Conservation (phyloP, 805 yeast genomes). For the Clavispora phyllophila region DNA sequence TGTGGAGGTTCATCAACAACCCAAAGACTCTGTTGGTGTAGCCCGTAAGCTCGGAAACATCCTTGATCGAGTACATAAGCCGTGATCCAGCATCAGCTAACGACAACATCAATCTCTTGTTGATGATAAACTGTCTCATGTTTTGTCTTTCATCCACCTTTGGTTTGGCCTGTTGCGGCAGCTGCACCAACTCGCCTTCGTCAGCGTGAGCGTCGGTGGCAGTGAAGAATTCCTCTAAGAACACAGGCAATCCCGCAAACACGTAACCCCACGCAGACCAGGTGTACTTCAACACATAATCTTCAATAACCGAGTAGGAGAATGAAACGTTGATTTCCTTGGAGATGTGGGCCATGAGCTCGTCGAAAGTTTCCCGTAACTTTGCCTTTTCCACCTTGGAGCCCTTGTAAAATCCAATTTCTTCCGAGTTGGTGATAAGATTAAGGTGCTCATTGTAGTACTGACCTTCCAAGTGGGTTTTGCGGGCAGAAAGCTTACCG, state of each 20-base stretch:
- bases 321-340: slow-evolving; percentile 56
- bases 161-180: slow-evolving; percentile 5
- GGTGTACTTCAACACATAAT: slow-evolving; percentile 79
- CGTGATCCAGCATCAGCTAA: slow-evolving; percentile 94
- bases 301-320: slow-evolving; percentile 71
- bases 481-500: slow-evolving; percentile 67
- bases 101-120: slow-evolving; percentile 83
- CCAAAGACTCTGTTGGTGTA: slow-evolving; percentile 82
- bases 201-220: slow-evolving; percentile 15
- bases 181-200: slow-evolving; percentile 16
- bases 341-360: slow-evolving; percentile 49
- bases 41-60: slow-evolving; percentile 85
- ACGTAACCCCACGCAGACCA: slow-evolving; percentile 97
- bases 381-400: slow-evolving; percentile 69
- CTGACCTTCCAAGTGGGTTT: slow-evolving; percentile 80
- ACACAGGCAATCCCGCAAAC: slow-evolving; percentile 85
- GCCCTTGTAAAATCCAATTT: slow-evolving; percentile 91
- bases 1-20: slow-evolving; percentile 70
- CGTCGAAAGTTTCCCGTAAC: slow-evolving; percentile 53
- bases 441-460: slow-evolving; percentile 83
- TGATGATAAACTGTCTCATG: slow-evolving; percentile 85
- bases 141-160: slow-evolving; percentile 46
- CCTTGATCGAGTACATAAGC: slow-evolving; percentile 91
- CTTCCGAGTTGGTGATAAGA: slow-evolving; percentile 85
- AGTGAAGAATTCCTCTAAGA: slow-evolving; percentile 49